These are phyloP conservation scores for Penicillium oxalicum DNA, from an alignment of 2,329 filamentous ascomycete species.

Conservation along the genomic window DNA sequence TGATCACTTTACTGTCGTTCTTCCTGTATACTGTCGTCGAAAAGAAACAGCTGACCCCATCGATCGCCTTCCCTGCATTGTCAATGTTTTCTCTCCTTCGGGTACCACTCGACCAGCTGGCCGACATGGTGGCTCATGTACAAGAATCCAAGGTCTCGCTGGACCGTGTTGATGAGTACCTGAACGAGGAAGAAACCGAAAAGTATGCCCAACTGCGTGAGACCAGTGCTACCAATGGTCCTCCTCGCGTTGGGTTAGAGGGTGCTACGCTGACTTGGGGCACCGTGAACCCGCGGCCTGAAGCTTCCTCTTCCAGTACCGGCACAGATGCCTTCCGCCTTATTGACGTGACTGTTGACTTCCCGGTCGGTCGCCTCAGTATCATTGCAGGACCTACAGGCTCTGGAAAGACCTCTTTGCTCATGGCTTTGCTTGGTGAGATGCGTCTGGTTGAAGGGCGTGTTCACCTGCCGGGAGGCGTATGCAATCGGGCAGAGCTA, in stretches of 20 bases:
- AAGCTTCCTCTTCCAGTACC: conserved; percentile 53
- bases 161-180: conserved; percentile 90
- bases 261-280: conserved; percentile 88
- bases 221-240: conserved; percentile 63
- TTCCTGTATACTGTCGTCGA: conserved; percentile 87
- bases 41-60: conserved; percentile 81
- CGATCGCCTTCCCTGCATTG: conserved; percentile 89
- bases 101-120: conserved; percentile 88
- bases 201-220: conserved; percentile 81
- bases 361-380: conserved; percentile 80
- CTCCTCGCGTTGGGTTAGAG: conserved; percentile 75
- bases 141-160: conserved; percentile 96
- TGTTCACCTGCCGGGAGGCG: conserved; percentile 79
- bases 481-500: conserved; percentile 73
- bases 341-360: conserved; percentile 75
- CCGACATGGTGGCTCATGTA: conserved; percentile 97
- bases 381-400: conserved; percentile 90
- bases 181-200: conserved; percentile 89
- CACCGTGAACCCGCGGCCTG: conserved; percentile 47
- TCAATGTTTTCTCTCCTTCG: conserved; percentile 92
- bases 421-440: conserved; percentile 94
- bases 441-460: conserved; percentile 81
- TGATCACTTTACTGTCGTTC: conserved; percentile 97
- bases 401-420: conserved; percentile 87
- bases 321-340: conserved; percentile 73